phyloP scores from a whole-genome alignment of 2,329 filamentous ascomycete species.

The Colletotrichum lupini region DNA sequence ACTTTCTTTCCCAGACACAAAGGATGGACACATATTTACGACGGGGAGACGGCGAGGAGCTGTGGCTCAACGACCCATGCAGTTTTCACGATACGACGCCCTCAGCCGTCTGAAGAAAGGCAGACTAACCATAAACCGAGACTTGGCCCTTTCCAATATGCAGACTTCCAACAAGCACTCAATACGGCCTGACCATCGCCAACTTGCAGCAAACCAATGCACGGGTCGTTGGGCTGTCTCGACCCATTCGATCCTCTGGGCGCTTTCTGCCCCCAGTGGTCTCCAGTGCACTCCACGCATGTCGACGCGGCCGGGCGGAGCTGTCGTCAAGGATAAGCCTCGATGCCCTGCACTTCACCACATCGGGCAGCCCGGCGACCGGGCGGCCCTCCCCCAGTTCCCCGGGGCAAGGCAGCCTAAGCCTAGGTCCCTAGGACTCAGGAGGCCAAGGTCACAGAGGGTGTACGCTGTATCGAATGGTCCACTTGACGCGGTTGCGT shows the following conservation, averaged over 20 bases:
- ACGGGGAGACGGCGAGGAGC: not conserved
- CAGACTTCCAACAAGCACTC: slow-evolving; percentile 2
- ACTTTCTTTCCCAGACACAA: not conserved
- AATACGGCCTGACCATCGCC: not conserved
- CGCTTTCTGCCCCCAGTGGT: not conserved
- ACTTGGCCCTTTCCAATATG: not conserved
- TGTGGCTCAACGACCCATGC: not conserved
- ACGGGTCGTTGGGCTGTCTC: not conserved
- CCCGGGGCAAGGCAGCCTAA: slow-evolving; percentile 15
- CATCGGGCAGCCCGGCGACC: slow-evolving; percentile 1
- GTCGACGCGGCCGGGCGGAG: slow-evolving; percentile 13
- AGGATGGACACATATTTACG: not conserved
- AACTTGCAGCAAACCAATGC: not conserved
- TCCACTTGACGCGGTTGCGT: not conserved
- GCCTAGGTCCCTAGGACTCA: not conserved
- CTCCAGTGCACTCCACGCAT: not conserved
- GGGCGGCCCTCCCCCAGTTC: slow-evolving; percentile 16
- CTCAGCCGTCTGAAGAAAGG: not conserved
- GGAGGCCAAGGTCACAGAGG: not conserved
- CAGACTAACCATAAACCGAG: not conserved
- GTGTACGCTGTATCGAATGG: slow-evolving; percentile 17
- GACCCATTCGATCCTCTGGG: not conserved
- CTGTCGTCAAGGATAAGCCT: not conserved
- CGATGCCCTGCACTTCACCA: slow-evolving; percentile 2
- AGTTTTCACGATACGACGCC: not conserved